Conservation (phyloP, 306 rosid genomes). For the Heteromeles arbutifolia region DNA sequence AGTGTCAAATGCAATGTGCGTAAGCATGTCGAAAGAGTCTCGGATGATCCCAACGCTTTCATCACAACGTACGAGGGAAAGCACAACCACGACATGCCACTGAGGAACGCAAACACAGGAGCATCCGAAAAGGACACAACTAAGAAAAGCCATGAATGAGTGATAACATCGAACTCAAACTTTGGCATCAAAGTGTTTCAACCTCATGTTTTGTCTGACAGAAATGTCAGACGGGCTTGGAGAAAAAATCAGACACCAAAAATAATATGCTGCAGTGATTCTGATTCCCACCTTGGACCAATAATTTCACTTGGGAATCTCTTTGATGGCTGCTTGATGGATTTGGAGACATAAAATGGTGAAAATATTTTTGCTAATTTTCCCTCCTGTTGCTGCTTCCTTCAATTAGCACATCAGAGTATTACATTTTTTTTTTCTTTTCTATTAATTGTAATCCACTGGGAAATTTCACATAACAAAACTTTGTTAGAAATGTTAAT, state of each 20-base stretch:
- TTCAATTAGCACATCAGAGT: not conserved
- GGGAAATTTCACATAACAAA: not conserved
- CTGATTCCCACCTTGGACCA: not conserved
- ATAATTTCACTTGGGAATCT: conserved; percentile 2
- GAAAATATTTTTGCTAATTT: not conserved
- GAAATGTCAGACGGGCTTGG: not conserved
- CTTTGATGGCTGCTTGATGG: not conserved
- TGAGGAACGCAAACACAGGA: conserved; percentile 38
- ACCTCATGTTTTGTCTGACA: not conserved
- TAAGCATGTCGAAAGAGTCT: conserved; percentile 86
- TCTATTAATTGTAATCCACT: not conserved
- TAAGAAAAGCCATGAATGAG: conserved; percentile 4
- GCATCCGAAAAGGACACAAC: conserved; percentile 44
- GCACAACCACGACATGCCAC: conserved; percentile 83
- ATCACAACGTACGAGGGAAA: conserved; percentile 94
- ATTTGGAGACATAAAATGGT: not conserved
- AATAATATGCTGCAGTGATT: not conserved
- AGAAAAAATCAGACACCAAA: not conserved
- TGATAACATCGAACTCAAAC: not conserved
- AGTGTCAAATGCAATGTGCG: conserved; percentile 71
- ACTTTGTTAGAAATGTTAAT: not conserved
- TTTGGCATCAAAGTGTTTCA: not conserved
- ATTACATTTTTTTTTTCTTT: not conserved
- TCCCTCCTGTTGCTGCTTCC: not conserved
- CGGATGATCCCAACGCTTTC: conserved; percentile 80